These are phyloP conservation scores for Aeschynomene evenia DNA, from an alignment of 306 rosid genomes.

Conservation along the genomic window DNA sequence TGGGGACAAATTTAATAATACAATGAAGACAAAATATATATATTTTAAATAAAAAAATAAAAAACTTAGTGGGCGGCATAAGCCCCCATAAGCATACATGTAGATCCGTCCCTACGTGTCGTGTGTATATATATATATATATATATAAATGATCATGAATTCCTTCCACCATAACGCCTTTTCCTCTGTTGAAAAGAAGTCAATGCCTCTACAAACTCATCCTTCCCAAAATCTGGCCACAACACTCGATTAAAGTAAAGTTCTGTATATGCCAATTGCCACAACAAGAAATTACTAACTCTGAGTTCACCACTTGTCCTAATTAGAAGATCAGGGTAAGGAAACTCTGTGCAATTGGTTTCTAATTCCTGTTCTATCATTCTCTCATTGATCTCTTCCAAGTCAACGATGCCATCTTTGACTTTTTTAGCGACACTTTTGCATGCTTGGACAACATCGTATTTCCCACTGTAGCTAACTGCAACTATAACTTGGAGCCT, in stretches of 20 bases:
- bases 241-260: conserved; percentile 47
- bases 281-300: conserved; percentile 76
- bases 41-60: too few species aligned
- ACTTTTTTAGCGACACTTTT: conserved; percentile 53
- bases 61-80: too few species aligned
- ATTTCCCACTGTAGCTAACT: conserved; percentile 70
- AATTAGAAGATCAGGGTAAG: conserved; percentile 74
- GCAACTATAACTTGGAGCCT: conserved; percentile 65
- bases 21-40: too few species aligned
- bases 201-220: conserved; percentile 62
- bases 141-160: background rate
- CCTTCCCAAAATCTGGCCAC: conserved; percentile 81
- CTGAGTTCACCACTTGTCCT: conserved; percentile 82
- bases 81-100: too few species aligned
- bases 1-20: too few species aligned
- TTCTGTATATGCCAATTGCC: conserved; percentile 88
- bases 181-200: conserved; percentile 66
- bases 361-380: conserved; percentile 64
- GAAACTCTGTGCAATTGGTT: conserved; percentile 69
- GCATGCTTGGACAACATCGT: conserved; percentile 84
- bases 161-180: conserved; percentile 64
- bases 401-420: conserved; percentile 43
- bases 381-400: conserved; percentile 57
- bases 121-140: too few species aligned
- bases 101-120: too few species aligned